Base-by-base conservation (phyloP, 306 rosid species). In the Cercis canadensis region DNA sequence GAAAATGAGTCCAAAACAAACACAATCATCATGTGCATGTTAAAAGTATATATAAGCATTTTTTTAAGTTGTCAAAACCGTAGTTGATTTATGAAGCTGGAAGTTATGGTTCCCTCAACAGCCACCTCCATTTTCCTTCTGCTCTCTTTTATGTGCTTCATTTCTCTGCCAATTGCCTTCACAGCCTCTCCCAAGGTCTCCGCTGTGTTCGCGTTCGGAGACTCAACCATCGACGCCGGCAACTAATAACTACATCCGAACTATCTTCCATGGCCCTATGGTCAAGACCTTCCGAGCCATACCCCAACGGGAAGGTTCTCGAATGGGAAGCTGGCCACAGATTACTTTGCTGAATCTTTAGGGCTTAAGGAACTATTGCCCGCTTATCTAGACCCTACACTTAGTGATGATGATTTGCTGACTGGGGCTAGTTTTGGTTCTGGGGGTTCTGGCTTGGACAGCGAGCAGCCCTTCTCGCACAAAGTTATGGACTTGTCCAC, bases 371-470 rank as follows among this genome's bases (percentile, higher is more conserved):
- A 82, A 0, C 4, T 63, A 0, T 58, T 87, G 16, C 81, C 84
- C 0, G 82, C 87, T 18, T 87, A 80, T 16, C 70, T 55, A 2
- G 78, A 82, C 67, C 60, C 63, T 0, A 37, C 2, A 0, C 17
- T 87, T 11, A 80, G 36, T 0, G 82, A 68, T 10, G 0, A 1
- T 0, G 82, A 79, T 54, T 39, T 87, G 62, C 50, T 76, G 5
- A 77, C 89, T 0, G 87, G 85, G 2, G 85, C 80, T 41, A 84
- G 82, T 53, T 84, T 87, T 43, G 87, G 52, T 7, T 79, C 84
- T 0, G 85, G 71, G 0, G 84, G 84, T 55, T 29, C 80, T 0
- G 88, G 88, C 1, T 41, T 83, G 34, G 92, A 84, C 11, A 2
- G 0, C 6, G 7, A 3, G 83, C 84, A 0, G 14, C 14, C 39